Percentiles rank a stretch among this genome's conserved stretches.
Evolutionary conservation across 2,329 filamentous ascomycete species (phyloP).

Genomic region (Verticillium klebahnii): DNA sequence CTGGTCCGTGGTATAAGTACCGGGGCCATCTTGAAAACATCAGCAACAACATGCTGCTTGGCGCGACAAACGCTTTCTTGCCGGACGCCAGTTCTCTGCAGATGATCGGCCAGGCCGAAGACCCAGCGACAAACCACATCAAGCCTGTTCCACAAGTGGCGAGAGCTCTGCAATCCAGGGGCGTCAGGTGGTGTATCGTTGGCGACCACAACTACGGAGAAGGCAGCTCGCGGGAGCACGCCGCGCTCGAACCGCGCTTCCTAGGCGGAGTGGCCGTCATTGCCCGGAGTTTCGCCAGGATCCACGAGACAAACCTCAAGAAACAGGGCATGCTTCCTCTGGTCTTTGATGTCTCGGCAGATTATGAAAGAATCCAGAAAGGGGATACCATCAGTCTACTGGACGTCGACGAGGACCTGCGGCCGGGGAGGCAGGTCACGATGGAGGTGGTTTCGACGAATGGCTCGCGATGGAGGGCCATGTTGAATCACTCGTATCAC

Average conservation of each 20-base stretch:
- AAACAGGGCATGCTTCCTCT: slow-evolving; percentile 60
- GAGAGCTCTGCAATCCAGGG: slow-evolving; percentile 14
- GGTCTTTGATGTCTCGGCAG: slow-evolving; percentile 66
- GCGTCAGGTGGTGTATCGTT: slow-evolving; percentile 24
- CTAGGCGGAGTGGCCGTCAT: slow-evolving; percentile 80
- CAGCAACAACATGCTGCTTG: slow-evolving; percentile 28
- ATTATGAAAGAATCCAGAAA: slow-evolving; percentile 65
- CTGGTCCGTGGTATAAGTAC: slow-evolving; percentile 32
- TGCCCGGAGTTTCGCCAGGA: slow-evolving; percentile 77
- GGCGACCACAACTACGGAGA: slow-evolving; percentile 66
- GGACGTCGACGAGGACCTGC: slow-evolving; percentile 12
- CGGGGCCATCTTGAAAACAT: slow-evolving; percentile 33
- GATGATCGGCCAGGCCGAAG: slow-evolving; percentile 20
- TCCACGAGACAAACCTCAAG: slow-evolving; percentile 92
- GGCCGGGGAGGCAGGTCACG: slow-evolving; percentile 20
- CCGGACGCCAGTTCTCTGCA: slow-evolving; percentile 11
- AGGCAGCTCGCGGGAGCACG: slow-evolving; percentile 81
- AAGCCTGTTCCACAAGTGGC: slow-evolving; percentile 22
- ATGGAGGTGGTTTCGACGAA: slow-evolving; percentile 21
- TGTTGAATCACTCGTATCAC: slow-evolving; percentile 26
- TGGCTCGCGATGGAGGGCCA: slow-evolving; percentile 20
- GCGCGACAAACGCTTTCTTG: slow-evolving; percentile 25
- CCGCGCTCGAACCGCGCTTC: slow-evolving; percentile 79
- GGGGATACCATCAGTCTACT: slow-evolving; percentile 6
- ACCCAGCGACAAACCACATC: slow-evolving; percentile 13